Conservation (phyloP, 1,284 basidiomycete species). For the Fomes fomentarius region DNA sequence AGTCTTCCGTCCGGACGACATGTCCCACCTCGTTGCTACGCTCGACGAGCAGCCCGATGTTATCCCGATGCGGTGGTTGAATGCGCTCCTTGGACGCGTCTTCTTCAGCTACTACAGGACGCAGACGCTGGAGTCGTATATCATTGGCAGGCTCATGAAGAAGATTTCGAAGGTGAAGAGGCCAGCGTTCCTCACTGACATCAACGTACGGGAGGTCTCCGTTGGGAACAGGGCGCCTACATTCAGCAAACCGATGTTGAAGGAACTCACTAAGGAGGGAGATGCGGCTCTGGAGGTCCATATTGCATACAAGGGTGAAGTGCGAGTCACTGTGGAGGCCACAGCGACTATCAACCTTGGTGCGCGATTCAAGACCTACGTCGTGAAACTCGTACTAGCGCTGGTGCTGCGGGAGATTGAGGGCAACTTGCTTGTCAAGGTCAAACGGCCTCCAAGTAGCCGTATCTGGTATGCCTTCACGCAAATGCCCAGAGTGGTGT, state of each 20-base stretch:
- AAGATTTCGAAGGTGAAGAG: slow-evolving; percentile 91
- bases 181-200: slow-evolving; percentile 84
- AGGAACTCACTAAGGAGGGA: slow-evolving; percentile 91
- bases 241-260: slow-evolving; percentile 95
- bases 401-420: slow-evolving; percentile 87
- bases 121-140: slow-evolving; percentile 77
- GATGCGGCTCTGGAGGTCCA: slow-evolving; percentile 90
- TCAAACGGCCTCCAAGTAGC: slow-evolving; percentile 95
- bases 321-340: slow-evolving; percentile 89
- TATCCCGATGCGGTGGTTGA: slow-evolving; percentile 96
- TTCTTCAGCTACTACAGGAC: slow-evolving; percentile 94
- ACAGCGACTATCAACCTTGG: slow-evolving; percentile 86
- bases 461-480: slow-evolving; percentile 99
- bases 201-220: slow-evolving; percentile 88
- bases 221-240: slow-evolving; percentile 85
- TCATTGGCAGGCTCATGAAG: slow-evolving; percentile 90
- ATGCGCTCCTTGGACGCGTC: slow-evolving; percentile 89
- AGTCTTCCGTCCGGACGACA: slow-evolving; percentile 80
- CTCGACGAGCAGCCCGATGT: slow-evolving; percentile 93
- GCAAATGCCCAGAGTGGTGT: slow-evolving; percentile 85
- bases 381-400: slow-evolving; percentile 87
- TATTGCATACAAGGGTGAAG: slow-evolving; percentile 81
- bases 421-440: slow-evolving; percentile 87
- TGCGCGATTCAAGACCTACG: slow-evolving; percentile 85
- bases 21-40: slow-evolving; percentile 82